Evolutionary conservation across 169 alveolate genomes (phyloP).

Genomic region (Perkinsus olseni): DNA sequence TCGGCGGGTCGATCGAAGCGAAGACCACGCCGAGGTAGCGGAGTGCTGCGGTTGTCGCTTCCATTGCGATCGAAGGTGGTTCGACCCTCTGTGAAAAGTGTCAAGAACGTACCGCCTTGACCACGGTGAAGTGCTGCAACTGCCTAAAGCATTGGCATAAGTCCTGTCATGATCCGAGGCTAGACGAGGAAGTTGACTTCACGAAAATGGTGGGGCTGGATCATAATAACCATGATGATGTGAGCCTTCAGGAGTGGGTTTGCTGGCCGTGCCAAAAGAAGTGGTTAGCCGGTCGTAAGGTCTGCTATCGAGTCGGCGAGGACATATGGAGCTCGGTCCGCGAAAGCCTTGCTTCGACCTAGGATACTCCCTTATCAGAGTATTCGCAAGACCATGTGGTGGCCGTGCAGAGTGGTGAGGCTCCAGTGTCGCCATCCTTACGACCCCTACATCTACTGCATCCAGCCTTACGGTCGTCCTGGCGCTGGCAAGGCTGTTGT

Average conservation of each 20-base stretch:
- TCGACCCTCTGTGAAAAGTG: not conserved
- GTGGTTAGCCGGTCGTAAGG: not conserved
- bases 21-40: not conserved
- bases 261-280: not conserved
- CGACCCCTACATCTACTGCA: not conserved
- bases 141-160: not conserved
- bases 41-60: not conserved
- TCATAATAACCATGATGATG: not conserved
- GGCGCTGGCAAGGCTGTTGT: no score
- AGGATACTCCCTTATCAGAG: not conserved
- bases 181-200: not conserved
- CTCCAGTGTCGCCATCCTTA: not conserved
- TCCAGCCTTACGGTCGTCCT: not conserved
- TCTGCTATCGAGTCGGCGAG: not conserved
- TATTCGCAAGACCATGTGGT: not conserved
- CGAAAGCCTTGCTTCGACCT: no score
- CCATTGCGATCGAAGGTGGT: not conserved
- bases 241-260: not conserved
- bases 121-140: not conserved
- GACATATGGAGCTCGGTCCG: not conserved
- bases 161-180: not conserved
- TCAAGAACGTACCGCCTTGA: not conserved
- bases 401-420: not conserved
- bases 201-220: not conserved
- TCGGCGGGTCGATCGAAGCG: not conserved